Conservation (phyloP, 176 grass and related monocot genomes). For the Typha latifolia region DNA sequence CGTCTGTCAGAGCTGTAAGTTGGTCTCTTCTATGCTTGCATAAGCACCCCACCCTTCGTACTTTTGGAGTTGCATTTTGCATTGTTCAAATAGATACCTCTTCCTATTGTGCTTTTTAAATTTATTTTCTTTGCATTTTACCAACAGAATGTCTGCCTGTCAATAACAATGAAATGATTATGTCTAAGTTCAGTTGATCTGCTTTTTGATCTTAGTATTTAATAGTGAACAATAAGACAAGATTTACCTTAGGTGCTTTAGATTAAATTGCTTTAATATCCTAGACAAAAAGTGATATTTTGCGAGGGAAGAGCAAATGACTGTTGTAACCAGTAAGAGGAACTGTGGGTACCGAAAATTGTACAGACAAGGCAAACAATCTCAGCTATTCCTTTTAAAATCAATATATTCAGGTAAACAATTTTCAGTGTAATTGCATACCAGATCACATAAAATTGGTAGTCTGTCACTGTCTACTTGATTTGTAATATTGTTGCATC, state of each 20-base stretch:
- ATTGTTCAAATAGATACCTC: too few species aligned
- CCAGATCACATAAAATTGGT: neutral
- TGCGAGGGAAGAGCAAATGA: neutral
- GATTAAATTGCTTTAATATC: neutral
- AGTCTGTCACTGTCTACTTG: neutral
- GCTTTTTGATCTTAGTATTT: neutral
- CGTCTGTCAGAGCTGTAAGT: conserved; percentile 93
- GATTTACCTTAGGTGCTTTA: neutral
- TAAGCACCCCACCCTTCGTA: too few species aligned
- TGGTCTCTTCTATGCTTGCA: conserved; percentile 1
- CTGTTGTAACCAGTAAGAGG: neutral
- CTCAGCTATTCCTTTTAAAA: neutral
- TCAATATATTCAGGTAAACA: neutral
- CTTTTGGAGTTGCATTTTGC: neutral
- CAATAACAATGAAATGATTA: neutral
- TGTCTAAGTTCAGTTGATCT: neutral
- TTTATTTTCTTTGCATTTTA: too few species aligned
- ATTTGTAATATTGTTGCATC: neutral
- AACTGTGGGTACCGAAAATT: too few species aligned
- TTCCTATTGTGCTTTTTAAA: too few species aligned
- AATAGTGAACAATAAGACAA: neutral
- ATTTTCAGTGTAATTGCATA: neutral
- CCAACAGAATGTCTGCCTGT: too few species aligned
- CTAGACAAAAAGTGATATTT: neutral
- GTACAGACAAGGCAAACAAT: neutral